Conservation (phyloP, 352 stramenopile species). For the Globisporangium iwayamae region DNA sequence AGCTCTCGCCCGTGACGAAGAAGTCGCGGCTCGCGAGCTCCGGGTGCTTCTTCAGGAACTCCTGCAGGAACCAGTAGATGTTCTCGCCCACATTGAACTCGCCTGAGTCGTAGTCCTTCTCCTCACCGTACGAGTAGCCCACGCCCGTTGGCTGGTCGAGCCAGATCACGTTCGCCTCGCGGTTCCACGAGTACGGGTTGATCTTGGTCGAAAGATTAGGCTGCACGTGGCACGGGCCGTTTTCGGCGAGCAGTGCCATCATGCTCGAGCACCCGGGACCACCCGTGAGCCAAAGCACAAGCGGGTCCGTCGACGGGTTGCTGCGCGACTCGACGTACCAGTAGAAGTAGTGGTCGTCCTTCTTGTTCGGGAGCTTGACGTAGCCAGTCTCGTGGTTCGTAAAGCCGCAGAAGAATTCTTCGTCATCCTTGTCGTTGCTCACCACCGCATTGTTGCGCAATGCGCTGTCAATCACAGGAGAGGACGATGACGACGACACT, state of each 20-base stretch:
- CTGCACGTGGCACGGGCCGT: constrained; percentile 35
- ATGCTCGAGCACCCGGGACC: constrained; percentile 41
- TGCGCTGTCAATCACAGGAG: background rate
- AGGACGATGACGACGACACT: background rate
- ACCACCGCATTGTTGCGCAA: background rate
- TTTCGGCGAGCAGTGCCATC: constrained; percentile 33
- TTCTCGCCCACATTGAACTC: constrained; percentile 36
- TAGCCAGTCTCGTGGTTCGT: constrained; percentile 27
- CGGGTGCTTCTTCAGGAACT: constrained; percentile 30
- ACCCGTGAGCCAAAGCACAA: constrained; percentile 49
- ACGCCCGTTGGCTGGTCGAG: constrained; percentile 20
- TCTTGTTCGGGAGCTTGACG: constrained; percentile 40
- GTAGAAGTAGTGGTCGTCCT: constrained; percentile 55
- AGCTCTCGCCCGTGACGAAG: constrained; percentile 42
- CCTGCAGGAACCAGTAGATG: constrained; percentile 45
- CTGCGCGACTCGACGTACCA: constrained; percentile 42
- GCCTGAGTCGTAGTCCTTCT: constrained; percentile 25
- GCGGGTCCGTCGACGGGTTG: constrained; percentile 25
- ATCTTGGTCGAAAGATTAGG: constrained; percentile 21
- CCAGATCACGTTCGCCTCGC: constrained; percentile 39
- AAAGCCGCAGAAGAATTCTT: constrained; percentile 16
- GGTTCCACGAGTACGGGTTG: constrained; percentile 42
- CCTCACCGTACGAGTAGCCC: constrained; percentile 31
- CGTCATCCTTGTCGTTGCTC: background rate
- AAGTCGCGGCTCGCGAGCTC: constrained; percentile 31